These are phyloP conservation scores for Cercophora newfieldiana DNA, from an alignment of 495 filamentous ascomycete genomes.

Conservation along the genomic window DNA sequence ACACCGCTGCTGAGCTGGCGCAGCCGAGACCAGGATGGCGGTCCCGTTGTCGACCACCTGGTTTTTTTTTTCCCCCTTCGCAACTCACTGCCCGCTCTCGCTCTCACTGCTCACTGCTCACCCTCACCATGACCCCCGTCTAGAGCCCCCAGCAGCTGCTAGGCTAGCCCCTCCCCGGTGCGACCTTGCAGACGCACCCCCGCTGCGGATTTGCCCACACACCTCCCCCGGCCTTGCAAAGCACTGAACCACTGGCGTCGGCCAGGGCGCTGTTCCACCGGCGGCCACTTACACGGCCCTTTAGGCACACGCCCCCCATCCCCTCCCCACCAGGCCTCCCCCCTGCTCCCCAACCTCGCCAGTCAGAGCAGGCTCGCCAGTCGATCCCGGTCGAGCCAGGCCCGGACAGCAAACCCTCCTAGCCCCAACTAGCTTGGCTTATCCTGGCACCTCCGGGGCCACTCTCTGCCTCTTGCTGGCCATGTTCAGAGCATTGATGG, in stretches of 20 bases:
- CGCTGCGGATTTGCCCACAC: slow-evolving; percentile 27
- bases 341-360: slow-evolving; percentile 33
- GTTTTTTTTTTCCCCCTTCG: background rate
- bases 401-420: slow-evolving; percentile 31
- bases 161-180: slow-evolving; percentile 17
- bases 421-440: slow-evolving; percentile 23
- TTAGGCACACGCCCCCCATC: slow-evolving; percentile 25
- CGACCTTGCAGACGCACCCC: slow-evolving; percentile 26
- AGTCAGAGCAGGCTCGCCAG: slow-evolving; percentile 24
- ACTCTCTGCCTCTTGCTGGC: slow-evolving; percentile 21
- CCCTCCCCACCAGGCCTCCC: slow-evolving; percentile 10
- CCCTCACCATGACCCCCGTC: slow-evolving; percentile 7
- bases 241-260: slow-evolving; percentile 15
- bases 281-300: slow-evolving; percentile 19
- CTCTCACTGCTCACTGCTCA: background rate
- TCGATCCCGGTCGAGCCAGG: slow-evolving; percentile 30
- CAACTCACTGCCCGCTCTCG: background rate
- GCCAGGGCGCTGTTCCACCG: slow-evolving; percentile 23
- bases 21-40: background rate
- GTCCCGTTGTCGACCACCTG: background rate
- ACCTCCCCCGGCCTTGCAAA: slow-evolving; percentile 21
- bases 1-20: background rate
- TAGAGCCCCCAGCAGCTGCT: background rate
- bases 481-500: slow-evolving; percentile 1
- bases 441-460: slow-evolving; percentile 25